Evolutionary conservation across 2,329 filamentous ascomycete species (phyloP).

Genomic region (Aspergillus tanneri): DNA sequence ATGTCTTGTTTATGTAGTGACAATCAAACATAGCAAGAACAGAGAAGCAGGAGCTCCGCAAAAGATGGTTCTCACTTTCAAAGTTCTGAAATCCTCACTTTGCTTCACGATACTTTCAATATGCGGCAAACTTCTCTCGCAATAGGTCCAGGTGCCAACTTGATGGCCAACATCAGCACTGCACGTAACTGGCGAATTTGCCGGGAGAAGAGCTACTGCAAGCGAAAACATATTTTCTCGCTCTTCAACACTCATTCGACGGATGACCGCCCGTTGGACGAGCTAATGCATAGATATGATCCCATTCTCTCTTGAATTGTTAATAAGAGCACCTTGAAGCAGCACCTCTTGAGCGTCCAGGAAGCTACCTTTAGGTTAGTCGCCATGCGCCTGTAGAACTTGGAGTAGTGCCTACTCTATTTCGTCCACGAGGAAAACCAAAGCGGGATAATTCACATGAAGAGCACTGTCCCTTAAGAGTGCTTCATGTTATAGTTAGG

Average conservation of each 20-base stretch:
- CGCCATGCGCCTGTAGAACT: too few species aligned
- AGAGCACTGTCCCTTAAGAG: too few species aligned
- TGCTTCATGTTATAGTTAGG: slow-evolving; percentile 3
- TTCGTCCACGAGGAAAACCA: background rate
- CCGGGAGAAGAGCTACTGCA: slow-evolving; percentile 10
- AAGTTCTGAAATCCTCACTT: slow-evolving; percentile 6
- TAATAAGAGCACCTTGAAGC: slow-evolving; percentile 12
- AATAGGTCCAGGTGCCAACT: slow-evolving; percentile 11
- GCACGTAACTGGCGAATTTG: slow-evolving; percentile 14
- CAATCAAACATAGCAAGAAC: too few species aligned
- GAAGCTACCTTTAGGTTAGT: slow-evolving; percentile 5
- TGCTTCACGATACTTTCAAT: slow-evolving; percentile 10
- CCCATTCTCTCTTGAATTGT: slow-evolving; percentile 11
- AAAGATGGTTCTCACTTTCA: slow-evolving; percentile 5
- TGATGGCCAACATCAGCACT: slow-evolving; percentile 13
- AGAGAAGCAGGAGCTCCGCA: slow-evolving; percentile 9
- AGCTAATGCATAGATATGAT: slow-evolving; percentile 12
- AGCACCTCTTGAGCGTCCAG: slow-evolving; percentile 11
- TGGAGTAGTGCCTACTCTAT: too few species aligned
- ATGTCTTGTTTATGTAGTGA: background rate
- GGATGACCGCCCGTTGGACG: slow-evolving; percentile 12
- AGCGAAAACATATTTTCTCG: slow-evolving; percentile 7
- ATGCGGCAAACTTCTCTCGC: slow-evolving; percentile 14
- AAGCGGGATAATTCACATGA: background rate
- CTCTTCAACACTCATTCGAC: slow-evolving; percentile 10